Evolutionary conservation across 2,329 filamentous ascomycete genomes (phyloP).

Genomic region (Xylaria arbuscula): DNA sequence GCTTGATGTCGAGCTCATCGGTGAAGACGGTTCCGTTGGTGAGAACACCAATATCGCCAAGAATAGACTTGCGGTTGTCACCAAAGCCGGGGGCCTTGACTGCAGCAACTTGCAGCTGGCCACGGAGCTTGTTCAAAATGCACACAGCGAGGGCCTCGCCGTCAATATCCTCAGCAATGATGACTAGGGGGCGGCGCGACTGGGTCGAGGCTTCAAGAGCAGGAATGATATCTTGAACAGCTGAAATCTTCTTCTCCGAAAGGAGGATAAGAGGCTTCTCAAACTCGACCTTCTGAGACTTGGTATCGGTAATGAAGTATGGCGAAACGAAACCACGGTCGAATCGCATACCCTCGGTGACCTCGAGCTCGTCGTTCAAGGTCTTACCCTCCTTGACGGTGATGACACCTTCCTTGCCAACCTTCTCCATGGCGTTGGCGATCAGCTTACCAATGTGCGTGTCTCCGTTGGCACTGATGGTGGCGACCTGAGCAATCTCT

Average conservation of each 20-base stretch:
- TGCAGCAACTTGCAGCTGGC: conserved; percentile 96
- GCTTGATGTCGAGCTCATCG: conserved; percentile 98
- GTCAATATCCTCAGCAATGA: conserved; percentile 99
- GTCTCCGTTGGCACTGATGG: conserved; percentile 97
- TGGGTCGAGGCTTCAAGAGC: conserved; percentile 97
- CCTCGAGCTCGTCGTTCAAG: conserved; percentile 94
- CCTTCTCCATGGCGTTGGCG: conserved; percentile 99
- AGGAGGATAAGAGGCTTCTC: conserved; percentile 99
- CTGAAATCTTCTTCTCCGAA: conserved; percentile 99
- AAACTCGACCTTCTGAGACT: conserved; percentile 98
- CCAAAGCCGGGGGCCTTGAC: conserved; percentile 99
- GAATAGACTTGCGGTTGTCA: conserved; percentile 99
- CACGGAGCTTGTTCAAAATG: conserved; percentile 99
- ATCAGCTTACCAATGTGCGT: conserved; percentile 94
- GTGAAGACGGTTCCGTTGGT: conserved; percentile 98
- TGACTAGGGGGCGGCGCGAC: conserved; percentile 92
- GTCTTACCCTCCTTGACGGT: conserved; percentile 99
- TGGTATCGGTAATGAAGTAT: conserved; percentile 99
- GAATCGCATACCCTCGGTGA: conserved; percentile 99
- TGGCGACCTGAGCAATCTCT: conserved; percentile 97
- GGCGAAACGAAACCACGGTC: conserved; percentile 98
- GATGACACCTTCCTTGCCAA: conserved; percentile 99
- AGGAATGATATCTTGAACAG: conserved; percentile 98
- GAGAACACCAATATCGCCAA: conserved; percentile 93
- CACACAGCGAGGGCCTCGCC: conserved; percentile 98